Evolutionary conservation across 768 basidiomycete species (phyloP).

Genomic region (Russula dissimulans): DNA sequence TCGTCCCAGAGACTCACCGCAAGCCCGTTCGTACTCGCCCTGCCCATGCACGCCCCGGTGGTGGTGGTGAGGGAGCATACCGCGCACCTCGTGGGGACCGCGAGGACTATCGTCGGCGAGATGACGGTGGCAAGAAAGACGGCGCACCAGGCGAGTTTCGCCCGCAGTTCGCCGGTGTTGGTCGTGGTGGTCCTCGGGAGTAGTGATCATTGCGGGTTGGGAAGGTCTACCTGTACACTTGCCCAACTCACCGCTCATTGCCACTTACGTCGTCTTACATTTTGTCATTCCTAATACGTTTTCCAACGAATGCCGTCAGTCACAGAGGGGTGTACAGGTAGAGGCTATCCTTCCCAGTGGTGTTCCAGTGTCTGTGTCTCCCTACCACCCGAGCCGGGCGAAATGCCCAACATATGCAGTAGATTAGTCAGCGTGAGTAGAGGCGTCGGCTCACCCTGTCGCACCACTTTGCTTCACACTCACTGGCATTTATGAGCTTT

Average conservation of each 20-base stretch:
- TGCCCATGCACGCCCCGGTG: constrained; percentile 53
- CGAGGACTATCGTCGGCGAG: constrained; percentile 58
- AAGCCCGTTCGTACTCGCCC: constrained; percentile 87
- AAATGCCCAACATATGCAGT: not conserved
- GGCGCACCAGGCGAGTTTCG: constrained; percentile 83
- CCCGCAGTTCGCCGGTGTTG: constrained; percentile 83
- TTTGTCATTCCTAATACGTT: too few relatives aligned
- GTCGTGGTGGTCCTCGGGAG: constrained; percentile 77
- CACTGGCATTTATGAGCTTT: not conserved
- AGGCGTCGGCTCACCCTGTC: not conserved
- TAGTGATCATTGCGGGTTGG: constrained; percentile 19
- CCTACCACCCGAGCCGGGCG: too few relatives aligned
- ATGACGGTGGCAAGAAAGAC: constrained; percentile 67
- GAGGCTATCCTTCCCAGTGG: too few relatives aligned
- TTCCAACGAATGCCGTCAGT: too few relatives aligned
- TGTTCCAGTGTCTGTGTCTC: too few relatives aligned
- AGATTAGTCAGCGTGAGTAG: constrained; percentile 3
- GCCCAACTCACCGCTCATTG: too few relatives aligned
- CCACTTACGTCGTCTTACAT: too few relatives aligned
- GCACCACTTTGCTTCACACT: not conserved
- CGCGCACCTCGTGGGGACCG: constrained; percentile 83
- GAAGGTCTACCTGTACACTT: not conserved
- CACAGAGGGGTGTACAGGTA: too few relatives aligned
- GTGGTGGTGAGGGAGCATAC: constrained; percentile 71
- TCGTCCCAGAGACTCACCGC: constrained; percentile 97